Percentiles rank a stretch among this genome's conserved stretches.
These are phyloP conservation scores for Saturnispora hagleri DNA, from an alignment of 805 yeast species.

Conservation along the genomic window DNA sequence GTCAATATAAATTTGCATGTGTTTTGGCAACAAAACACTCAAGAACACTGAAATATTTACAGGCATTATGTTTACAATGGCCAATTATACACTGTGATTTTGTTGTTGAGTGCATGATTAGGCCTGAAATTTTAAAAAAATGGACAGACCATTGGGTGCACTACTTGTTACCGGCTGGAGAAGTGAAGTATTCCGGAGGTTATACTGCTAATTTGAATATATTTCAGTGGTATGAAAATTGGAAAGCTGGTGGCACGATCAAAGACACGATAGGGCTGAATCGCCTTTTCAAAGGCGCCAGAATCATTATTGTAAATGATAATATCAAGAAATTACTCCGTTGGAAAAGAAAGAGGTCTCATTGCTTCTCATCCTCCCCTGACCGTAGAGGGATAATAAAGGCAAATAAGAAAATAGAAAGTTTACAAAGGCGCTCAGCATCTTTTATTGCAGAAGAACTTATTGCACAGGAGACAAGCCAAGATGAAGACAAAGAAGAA, in stretches of 20 bases:
- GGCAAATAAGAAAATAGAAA: not conserved
- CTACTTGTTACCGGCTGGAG: conserved; percentile 68
- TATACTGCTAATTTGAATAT: conserved; percentile 29
- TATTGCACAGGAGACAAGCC: not conserved
- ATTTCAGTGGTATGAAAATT: conserved; percentile 32
- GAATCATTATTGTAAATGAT: conserved; percentile 31
- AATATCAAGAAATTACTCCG: not conserved
- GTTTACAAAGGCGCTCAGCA: conserved; percentile 15
- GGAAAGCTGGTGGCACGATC: conserved; percentile 25
- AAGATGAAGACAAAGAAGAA: conserved; percentile 3
- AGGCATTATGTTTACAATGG: conserved; percentile 76
- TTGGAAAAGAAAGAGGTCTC: not conserved
- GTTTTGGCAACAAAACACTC: conserved; percentile 48
- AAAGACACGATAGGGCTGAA: conserved; percentile 37
- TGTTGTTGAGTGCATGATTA: conserved; percentile 39
- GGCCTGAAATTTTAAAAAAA: conserved; percentile 6
- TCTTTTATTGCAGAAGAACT: not conserved
- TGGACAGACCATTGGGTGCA: conserved; percentile 36
- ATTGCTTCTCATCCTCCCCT: not conserved
- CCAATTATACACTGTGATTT: conserved; percentile 61
- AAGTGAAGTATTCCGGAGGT: conserved; percentile 34
- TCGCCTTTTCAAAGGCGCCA: conserved; percentile 26
- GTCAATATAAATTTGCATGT: conserved; percentile 46
- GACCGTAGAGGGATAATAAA: not conserved
- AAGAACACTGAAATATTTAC: conserved; percentile 69